These are phyloP conservation scores for Brassica nigra DNA, from an alignment of 345 rosid genomes.

Conservation along the genomic window DNA sequence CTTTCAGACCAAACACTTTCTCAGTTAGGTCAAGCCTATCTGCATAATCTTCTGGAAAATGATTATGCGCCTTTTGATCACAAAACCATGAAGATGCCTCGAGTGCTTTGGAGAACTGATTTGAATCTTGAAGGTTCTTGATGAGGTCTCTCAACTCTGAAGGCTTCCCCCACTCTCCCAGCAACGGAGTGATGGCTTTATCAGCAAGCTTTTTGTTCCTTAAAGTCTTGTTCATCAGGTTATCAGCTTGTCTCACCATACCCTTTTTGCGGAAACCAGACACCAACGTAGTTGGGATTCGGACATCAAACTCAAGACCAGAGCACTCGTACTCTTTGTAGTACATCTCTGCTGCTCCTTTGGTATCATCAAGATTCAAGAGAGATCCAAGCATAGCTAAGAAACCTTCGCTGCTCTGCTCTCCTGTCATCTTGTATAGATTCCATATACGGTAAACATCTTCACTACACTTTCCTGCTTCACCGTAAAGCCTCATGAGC, in stretches of 20 bases:
- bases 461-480: not conserved
- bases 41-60: constrained; percentile 2
- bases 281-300: not conserved
- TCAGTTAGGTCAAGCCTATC: too few relatives aligned
- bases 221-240: not conserved
- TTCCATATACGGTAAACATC: too few relatives aligned
- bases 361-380: not conserved
- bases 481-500: constrained; percentile 1
- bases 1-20: too few relatives aligned
- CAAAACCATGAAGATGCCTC: not conserved
- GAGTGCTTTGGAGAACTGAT: not conserved
- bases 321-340: not conserved
- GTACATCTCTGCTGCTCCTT: not conserved
- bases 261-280: not conserved
- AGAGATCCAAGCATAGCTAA: not conserved
- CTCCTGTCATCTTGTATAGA: too few relatives aligned
- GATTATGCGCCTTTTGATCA: not conserved
- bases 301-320: not conserved
- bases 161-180: not conserved
- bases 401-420: not conserved
- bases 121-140: constrained; percentile 1
- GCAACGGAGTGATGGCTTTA: not conserved
- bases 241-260: constrained; percentile 1
- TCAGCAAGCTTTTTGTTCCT: not conserved
- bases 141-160: constrained; percentile 2